phyloP scores from a whole-genome alignment of 352 stramenopile species.

The Phytophthora pisi region DNA sequence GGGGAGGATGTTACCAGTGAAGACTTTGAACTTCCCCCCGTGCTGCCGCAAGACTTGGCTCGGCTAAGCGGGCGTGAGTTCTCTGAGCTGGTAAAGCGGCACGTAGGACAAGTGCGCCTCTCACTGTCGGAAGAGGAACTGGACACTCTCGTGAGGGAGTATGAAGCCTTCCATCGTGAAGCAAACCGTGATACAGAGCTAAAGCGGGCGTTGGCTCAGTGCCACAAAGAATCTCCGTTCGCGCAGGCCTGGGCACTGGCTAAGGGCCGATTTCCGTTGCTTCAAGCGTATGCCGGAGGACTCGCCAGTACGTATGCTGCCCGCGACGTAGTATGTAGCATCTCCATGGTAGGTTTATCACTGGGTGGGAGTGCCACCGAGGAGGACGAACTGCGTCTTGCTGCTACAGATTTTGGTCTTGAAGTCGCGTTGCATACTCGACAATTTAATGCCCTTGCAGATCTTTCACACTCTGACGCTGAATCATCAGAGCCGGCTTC shows the following conservation, averaged over 20 bases:
- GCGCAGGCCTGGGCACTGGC: slow-evolving; percentile 38
- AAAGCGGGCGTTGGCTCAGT: slow-evolving; percentile 3
- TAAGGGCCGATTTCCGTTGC: slow-evolving; percentile 33
- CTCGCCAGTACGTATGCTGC: slow-evolving; percentile 43
- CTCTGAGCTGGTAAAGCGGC: slow-evolving; percentile 26
- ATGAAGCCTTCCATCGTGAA: slow-evolving; percentile 17
- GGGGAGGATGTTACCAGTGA: slow-evolving; percentile 5
- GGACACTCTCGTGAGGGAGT: slow-evolving; percentile 20
- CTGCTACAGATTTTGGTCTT: slow-evolving; percentile 8
- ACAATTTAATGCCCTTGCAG: slow-evolving; percentile 16
- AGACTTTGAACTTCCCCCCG: slow-evolving; percentile 20
- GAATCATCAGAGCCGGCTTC: background rate
- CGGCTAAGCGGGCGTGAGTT: slow-evolving; percentile 46
- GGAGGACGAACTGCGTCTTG: slow-evolving; percentile 4
- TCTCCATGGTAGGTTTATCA: background rate
- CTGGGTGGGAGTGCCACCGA: background rate
- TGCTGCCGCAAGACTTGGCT: slow-evolving; percentile 45
- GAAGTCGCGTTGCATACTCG: slow-evolving; percentile 16
- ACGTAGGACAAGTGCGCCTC: slow-evolving; percentile 18
- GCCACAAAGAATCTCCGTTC: slow-evolving; percentile 32
- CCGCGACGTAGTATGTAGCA: slow-evolving; percentile 8
- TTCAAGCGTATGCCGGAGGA: slow-evolving; percentile 49
- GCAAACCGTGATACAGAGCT: slow-evolving; percentile 8
- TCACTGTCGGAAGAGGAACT: slow-evolving; percentile 26
- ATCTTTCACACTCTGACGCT: background rate